Base-by-base conservation (phyloP, 495 filamentous ascomycete species). In the Cryomyces antarcticus region DNA sequence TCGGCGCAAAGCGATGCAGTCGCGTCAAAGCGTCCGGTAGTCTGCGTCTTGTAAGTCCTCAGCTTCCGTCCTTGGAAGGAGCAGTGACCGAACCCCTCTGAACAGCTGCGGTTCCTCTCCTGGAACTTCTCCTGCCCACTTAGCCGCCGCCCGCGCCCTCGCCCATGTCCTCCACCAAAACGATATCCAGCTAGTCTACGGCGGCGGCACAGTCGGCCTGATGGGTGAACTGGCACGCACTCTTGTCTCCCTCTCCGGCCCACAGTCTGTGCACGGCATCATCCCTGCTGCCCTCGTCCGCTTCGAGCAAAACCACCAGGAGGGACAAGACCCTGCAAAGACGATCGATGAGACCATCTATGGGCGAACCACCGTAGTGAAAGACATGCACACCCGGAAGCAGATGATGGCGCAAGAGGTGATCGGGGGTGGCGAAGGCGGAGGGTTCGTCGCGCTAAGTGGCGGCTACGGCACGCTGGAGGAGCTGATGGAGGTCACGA, bases 401-500 rank as follows among this genome's bases (percentile, higher is more conserved):
- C 69, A 73, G 34, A 62, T 92, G 63, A 97, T 97, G 89, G 89
- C 84, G 34, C 63, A 70, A 48, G 80, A 84, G 57, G 84, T 94
- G 4, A 64, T 88, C 6, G 67, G 75, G 40, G 85, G 86, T 5
- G 85, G 82, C 0, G 72, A 74, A 0, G 86, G 86, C 3, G 75
- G 73, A 45, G 92, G 92, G 6, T 97, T 97, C 66, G 72, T 96
- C 24, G 83, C 87, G 27, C 62, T 97, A 52, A 75, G 72, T 41
- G 89, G 89, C 13, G 89, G 89, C 0, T 96, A 86, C 60, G 89
- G 89, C 7, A 96, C 92, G 5, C 67, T 96, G 55, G 89, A 97
- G 62, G 89, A 97, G 67, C 64, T 96, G 43, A 88, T 95, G 65
- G 89, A 97, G 70, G 79, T 93, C 43, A 80, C 77, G 30, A 96